phyloP scores from a whole-genome alignment of 345 rosid genomes.

The Syzygium aqueum region DNA sequence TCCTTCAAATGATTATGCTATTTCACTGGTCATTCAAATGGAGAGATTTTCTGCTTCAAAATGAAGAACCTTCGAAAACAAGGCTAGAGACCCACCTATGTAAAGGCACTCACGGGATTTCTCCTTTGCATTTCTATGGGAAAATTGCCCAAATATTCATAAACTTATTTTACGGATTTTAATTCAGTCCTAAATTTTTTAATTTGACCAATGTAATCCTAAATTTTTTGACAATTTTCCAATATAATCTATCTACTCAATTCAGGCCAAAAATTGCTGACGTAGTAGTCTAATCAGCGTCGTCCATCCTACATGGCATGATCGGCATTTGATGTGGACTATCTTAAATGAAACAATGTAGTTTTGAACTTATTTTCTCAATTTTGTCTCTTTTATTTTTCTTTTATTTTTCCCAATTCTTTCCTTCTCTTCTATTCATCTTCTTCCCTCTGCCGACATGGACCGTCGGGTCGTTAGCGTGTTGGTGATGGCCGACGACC shows the following conservation, averaged over 20 bases:
- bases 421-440: background rate
- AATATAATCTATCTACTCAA: background rate
- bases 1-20: background rate
- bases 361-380: background rate
- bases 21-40: background rate
- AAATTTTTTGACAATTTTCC: fast-evolving
- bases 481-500: background rate
- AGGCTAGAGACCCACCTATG: background rate
- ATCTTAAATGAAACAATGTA: background rate
- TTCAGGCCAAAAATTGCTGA: background rate
- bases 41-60: background rate
- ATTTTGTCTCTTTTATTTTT: background rate
- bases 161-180: background rate
- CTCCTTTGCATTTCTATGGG: background rate
- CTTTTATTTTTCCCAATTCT: background rate
- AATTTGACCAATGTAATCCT: background rate
- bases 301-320: background rate
- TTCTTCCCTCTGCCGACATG: background rate
- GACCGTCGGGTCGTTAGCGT: background rate
- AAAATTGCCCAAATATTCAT: background rate
- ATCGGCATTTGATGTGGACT: background rate
- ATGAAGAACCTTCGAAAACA: background rate
- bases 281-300: fast-evolving
- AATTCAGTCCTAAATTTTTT: background rate
- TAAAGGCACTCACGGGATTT: background rate